Conservation (phyloP, 2,329 filamentous ascomycete species). For the Apiospora saccharicola region DNA sequence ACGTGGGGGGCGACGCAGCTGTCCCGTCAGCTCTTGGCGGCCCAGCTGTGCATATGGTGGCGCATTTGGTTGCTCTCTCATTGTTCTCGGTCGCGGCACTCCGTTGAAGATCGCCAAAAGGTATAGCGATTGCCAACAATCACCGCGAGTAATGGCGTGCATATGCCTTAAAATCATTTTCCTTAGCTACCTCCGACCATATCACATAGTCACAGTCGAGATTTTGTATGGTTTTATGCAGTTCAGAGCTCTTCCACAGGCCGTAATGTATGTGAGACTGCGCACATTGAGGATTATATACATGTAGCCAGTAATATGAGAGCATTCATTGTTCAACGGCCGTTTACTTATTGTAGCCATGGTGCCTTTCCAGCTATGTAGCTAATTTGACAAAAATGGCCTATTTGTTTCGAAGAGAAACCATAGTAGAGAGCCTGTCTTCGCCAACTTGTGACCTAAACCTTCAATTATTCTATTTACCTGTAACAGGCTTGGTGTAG, state of each 20-base stretch:
- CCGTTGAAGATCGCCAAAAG: not conserved
- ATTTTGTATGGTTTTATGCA: not conserved
- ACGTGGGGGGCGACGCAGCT: constrained; percentile 28
- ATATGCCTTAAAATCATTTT: too few relatives aligned
- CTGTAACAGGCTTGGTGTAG: not conserved
- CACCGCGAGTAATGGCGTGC: too few relatives aligned
- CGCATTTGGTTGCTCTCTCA: constrained; percentile 49
- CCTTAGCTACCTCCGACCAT: too few relatives aligned
- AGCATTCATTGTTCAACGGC: not conserved
- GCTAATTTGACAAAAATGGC: not conserved
- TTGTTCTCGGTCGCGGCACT: constrained; percentile 40
- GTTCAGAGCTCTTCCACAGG: not conserved
- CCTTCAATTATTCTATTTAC: not conserved
- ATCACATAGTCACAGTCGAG: not conserved
- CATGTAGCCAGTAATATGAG: not conserved
- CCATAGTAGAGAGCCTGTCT: too few relatives aligned
- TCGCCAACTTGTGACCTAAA: not conserved
- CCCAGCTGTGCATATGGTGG: constrained; percentile 52
- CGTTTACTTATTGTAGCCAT: not conserved
- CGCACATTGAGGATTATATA: not conserved
- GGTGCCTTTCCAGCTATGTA: not conserved
- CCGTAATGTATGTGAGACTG: not conserved
- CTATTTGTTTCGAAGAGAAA: too few relatives aligned
- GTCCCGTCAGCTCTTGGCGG: constrained; percentile 50
- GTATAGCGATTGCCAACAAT: not conserved